Evolutionary conservation across 257 asterid genomes (phyloP), one percentile per base, ranked within the genome.

Genomic region (Gentiana dahurica): DNA sequence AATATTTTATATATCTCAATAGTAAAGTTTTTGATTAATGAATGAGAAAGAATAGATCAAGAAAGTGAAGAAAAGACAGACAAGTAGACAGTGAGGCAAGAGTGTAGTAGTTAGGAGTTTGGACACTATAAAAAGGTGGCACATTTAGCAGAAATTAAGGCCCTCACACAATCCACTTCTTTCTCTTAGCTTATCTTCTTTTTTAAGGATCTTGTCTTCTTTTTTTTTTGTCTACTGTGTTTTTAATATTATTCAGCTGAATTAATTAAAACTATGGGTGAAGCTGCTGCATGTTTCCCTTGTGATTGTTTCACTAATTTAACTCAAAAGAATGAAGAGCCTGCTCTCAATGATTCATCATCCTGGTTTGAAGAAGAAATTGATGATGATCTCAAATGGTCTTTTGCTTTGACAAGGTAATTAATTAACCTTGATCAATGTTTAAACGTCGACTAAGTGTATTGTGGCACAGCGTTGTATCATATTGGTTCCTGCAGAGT

Each of bases 301-400:
- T 78, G 70, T 78, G 74, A 73, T 76, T 77, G 81, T 34, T 78
- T 73, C 84, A 47, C 90, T 8, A 80, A 75, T 41, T 77, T 24
- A 24, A 24, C 24, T 24, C 24, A 24, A 24, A 24, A 24, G 24
- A 10, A 5, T 41, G 9, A 79, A 12, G 83, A 73, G 45, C 54
- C 49, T 57, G 66, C 62, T 6, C 53, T 56, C 6, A 68, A 78
- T 44, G 78, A 66, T 61, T 70, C 86, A 56, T 70, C 86, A 56
- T 41, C 46, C 46, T 89, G 98, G 98, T 91, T 82, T 67, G 98
- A 91, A 63, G 98, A 91, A 78, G 94, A 87, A 71, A 68, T 91
- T 43, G 96, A 87, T 75, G 84, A 71, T 73, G 70, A 91, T 73
- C 89, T 91, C 66, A 91, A 85, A 68, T 91, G 98, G 98, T 91